These are phyloP conservation scores for Phialocephala subalpina DNA, from an alignment of 2,329 filamentous ascomycete genomes.

Conservation along the genomic window DNA sequence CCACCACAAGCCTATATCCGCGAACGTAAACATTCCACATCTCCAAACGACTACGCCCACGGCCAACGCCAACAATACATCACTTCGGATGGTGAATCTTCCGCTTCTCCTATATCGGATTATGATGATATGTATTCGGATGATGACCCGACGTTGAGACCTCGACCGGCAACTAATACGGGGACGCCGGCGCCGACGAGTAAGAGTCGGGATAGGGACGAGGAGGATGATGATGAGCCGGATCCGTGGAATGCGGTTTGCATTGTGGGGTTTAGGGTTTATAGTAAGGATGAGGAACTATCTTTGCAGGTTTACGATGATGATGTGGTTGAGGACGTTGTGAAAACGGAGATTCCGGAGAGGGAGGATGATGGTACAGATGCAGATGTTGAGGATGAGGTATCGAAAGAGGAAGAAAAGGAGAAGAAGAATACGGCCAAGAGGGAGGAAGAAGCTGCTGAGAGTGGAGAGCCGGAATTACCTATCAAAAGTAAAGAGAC, in stretches of 20 bases:
- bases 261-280: conserved; percentile 51
- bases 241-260: conserved; percentile 54
- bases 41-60: background rate
- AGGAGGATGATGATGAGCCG: conserved; percentile 44
- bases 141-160: conserved; percentile 64
- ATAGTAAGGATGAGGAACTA: conserved; percentile 53
- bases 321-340: conserved; percentile 21
- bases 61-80: conserved; percentile 41
- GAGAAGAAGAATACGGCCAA: background rate
- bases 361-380: conserved; percentile 29
- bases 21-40: conserved; percentile 11
- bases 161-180: conserved; percentile 41
- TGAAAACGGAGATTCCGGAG: conserved; percentile 4
- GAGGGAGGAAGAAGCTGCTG: background rate
- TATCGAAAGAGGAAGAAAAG: background rate
- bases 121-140: conserved; percentile 66
- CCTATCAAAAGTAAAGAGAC: conserved; percentile 21
- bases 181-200: conserved; percentile 35
- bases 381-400: conserved; percentile 35
- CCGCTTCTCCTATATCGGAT: conserved; percentile 66
- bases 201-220: conserved; percentile 38
- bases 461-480: conserved; percentile 7
- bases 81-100: conserved; percentile 60
- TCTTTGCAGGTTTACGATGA: conserved; percentile 36
- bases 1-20: conserved; percentile 27